Evolutionary conservation across 2,329 filamentous ascomycete species (phyloP).

Genomic region (Exophiala viscosa): DNA sequence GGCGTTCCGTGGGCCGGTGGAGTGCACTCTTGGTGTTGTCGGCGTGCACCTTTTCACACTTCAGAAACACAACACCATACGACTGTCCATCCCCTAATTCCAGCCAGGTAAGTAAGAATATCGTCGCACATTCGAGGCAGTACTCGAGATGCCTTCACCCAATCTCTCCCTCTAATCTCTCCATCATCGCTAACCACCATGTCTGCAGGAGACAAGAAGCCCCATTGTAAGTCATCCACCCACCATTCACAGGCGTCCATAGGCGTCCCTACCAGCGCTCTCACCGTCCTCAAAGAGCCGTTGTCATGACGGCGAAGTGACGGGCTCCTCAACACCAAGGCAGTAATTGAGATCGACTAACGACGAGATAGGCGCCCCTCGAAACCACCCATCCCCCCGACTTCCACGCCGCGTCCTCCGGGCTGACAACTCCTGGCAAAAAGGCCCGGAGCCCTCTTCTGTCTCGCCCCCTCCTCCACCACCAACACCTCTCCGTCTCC

Average conservation of each 20-base stretch:
- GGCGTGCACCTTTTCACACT: neutral
- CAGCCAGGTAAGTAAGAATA: slow-evolving; percentile 11
- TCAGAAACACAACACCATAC: neutral
- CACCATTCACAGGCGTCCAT: neutral
- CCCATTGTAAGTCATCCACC: slow-evolving; percentile 11
- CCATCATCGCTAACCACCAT: slow-evolving; percentile 12
- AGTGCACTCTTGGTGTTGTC: neutral
- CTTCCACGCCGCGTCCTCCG: slow-evolving; percentile 7
- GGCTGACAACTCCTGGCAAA: slow-evolving; percentile 18
- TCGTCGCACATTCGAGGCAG: neutral
- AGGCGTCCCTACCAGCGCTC: neutral
- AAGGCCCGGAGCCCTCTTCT: neutral
- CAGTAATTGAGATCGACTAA: neutral
- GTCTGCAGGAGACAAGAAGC: slow-evolving; percentile 9
- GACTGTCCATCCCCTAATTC: neutral
- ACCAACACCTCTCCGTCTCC: neutral
- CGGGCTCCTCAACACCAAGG: neutral
- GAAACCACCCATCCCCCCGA: neutral
- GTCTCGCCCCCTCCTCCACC: neutral
- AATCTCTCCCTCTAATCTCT: neutral
- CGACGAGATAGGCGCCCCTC: slow-evolving; percentile 1
- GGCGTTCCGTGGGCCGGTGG: neutral
- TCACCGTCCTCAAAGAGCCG: neutral
- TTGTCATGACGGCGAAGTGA: slow-evolving; percentile 4
- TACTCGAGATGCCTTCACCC: neutral